Evolutionary conservation across 225 moss, liverwort and hornwort genomes (phyloP).

Genomic region (Pseudisothecium myosuroides): DNA sequence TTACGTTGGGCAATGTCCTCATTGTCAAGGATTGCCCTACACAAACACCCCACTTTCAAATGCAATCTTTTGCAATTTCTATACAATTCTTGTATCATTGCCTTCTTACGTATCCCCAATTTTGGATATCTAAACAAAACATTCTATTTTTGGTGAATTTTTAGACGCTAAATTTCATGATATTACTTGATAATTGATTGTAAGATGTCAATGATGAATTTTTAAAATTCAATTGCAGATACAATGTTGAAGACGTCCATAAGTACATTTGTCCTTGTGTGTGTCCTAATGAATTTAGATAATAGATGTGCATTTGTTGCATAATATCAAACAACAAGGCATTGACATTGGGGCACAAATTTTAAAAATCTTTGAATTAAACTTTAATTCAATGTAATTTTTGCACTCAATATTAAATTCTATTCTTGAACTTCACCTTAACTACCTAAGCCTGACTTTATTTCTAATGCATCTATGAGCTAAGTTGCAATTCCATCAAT

Average conservation of each 20-base stretch:
- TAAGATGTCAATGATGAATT: neutral
- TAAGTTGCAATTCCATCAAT: too few species aligned
- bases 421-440: neutral
- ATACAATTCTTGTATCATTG: too few species aligned
- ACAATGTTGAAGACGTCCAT: accelerated
- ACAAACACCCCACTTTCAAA: neutral
- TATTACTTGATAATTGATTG: neutral
- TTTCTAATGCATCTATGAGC: too few species aligned
- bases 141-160: too few species aligned
- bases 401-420: neutral
- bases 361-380: neutral
- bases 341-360: neutral
- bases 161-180: neutral
- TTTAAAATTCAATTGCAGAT: neutral
- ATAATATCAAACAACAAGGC: neutral
- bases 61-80: neutral
- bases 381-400: neutral
- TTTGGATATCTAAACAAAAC: too few species aligned
- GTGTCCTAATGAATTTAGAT: neutral
- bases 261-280: neutral
- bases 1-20: too few species aligned
- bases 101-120: too few species aligned
- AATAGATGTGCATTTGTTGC: neutral
- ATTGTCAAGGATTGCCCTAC: too few species aligned
- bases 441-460: too few species aligned